A percentile compares a stretch with the other conserved stretches of the same genome.
Evolutionary conservation across 2,329 filamentous ascomycete species (phyloP).

Genomic region (Colletotrichum acutatum): DNA sequence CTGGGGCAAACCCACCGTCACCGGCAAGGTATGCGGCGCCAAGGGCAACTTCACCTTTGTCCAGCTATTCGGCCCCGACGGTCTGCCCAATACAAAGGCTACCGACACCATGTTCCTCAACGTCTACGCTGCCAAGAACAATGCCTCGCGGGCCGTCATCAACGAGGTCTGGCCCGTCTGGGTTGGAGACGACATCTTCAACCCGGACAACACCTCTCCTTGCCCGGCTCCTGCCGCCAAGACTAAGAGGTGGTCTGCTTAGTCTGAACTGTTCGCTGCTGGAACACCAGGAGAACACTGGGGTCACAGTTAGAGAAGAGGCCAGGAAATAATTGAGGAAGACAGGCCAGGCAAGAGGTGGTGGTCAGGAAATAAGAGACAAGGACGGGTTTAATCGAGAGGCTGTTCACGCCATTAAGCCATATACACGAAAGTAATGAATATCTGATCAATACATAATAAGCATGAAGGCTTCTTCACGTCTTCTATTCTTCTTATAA

Average conservation of each 20-base stretch:
- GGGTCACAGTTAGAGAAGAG: background rate
- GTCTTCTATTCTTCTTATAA: no score
- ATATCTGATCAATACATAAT: no score
- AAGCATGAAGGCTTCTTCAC: no score
- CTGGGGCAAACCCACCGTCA: background rate
- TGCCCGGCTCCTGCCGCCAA: background rate
- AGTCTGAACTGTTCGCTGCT: background rate
- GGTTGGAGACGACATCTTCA: background rate
- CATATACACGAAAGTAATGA: no score
- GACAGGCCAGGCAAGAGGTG: background rate
- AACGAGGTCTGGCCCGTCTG: conserved; percentile 8
- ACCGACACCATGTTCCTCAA: background rate
- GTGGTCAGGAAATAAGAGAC: background rate
- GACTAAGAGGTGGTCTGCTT: background rate
- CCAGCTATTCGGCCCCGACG: background rate
- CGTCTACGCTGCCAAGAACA: background rate
- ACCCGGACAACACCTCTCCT: conserved; percentile 19
- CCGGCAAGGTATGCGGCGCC: conserved; percentile 1
- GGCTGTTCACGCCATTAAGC: no score
- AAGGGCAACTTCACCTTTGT: conserved; percentile 11
- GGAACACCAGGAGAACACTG: no score
- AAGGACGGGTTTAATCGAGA: no score
- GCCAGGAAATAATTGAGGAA: background rate
- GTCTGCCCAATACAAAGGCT: background rate
- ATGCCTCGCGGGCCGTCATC: background rate